Base-by-base conservation (phyloP, 2,329 filamentous ascomycete genomes). In the Diplodia mutila region DNA sequence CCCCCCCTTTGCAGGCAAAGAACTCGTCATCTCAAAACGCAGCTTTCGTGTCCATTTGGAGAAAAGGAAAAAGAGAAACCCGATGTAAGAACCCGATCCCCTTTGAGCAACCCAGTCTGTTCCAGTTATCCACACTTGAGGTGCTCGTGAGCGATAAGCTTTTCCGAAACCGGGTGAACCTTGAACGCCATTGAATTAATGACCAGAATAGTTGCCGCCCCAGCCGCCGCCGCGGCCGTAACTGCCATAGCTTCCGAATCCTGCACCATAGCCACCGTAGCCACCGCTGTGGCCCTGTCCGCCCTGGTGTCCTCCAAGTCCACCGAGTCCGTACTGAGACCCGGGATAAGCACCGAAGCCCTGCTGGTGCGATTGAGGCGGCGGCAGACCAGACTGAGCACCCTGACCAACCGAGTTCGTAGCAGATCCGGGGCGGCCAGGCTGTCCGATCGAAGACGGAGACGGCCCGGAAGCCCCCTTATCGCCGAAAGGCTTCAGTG, bases 351-450 rank as follows among this genome's bases (percentile, higher is more conserved):
- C 83, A 64, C 85, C 84, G 71, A 87, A 88, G 54, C 81, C 83
- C 74, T 85, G 85, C 74, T 88, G 86, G 61, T 86, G 84, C 34
- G 80, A 82, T 75, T 86, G 85, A 63, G 86, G 83, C 53, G 83
- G 85, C 55, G 86, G 85, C 57, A 86, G 78, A 34, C 82, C 82
- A 55, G 82, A 79, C 73, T 87, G 85, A 74, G 76, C 77, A 67
- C 82, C 80, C 73, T 86, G 84, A 53, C 83, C 83, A 48, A 81
- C 83, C 27, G 81, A 82, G 73, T 82, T 88, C 34, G 86, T 85
- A 8, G 87, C 87, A 46, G 87, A 89, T 51, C 86, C 86, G 48
- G 88, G 87, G 69, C 88, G 86, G 71, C 87, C 86, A 53, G 85
- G 86, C 74, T 89, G 87, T 55, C 86, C 85, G 48, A 89, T 81